Percentiles rank a stretch among this genome's conserved stretches.
Conservation (phyloP, 164 flowering plant genomes). For the Umbilicus rupestris region DNA sequence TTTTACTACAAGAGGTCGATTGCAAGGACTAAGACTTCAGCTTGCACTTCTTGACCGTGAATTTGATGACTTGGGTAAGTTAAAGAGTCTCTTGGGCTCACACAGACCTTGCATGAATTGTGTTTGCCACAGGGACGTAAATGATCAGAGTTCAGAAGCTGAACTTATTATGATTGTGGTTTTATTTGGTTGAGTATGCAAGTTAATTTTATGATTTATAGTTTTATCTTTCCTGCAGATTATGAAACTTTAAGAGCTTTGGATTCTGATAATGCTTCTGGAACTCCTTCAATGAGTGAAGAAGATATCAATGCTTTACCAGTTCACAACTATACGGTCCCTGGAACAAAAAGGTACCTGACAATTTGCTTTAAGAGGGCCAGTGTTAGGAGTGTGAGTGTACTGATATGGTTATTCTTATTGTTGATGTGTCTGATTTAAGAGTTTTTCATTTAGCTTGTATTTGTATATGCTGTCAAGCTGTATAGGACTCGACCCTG, state of each 20-base stretch:
- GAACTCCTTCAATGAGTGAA: constrained; percentile 74
- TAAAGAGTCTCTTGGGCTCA: not conserved
- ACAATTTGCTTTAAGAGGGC: not conserved
- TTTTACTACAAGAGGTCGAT: constrained; percentile 79
- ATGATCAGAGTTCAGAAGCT: not conserved
- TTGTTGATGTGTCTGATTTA: not conserved
- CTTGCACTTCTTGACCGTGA: constrained; percentile 99
- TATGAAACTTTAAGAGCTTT: constrained; percentile 76
- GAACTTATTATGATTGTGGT: not conserved
- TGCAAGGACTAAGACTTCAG: constrained; percentile 89
- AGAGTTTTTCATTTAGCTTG: not conserved
- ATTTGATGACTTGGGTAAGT: constrained; percentile 88
- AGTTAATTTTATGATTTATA: not conserved
- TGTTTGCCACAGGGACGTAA: not conserved
- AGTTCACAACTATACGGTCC: constrained; percentile 70
- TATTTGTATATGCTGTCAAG: not conserved
- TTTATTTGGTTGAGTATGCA: not conserved
- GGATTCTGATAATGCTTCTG: constrained; percentile 50
- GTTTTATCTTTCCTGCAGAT: constrained; percentile 56
- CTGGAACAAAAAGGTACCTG: constrained; percentile 44
- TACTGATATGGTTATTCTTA: not conserved
- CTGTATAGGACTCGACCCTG: not conserved
- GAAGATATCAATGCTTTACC: constrained; percentile 96
- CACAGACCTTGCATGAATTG: not conserved
- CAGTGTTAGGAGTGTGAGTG: not conserved